Evolutionary conservation across 768 basidiomycete genomes (phyloP), one percentile per base, ranked within the genome.

Genomic region (Rhizopogon rudus): DNA sequence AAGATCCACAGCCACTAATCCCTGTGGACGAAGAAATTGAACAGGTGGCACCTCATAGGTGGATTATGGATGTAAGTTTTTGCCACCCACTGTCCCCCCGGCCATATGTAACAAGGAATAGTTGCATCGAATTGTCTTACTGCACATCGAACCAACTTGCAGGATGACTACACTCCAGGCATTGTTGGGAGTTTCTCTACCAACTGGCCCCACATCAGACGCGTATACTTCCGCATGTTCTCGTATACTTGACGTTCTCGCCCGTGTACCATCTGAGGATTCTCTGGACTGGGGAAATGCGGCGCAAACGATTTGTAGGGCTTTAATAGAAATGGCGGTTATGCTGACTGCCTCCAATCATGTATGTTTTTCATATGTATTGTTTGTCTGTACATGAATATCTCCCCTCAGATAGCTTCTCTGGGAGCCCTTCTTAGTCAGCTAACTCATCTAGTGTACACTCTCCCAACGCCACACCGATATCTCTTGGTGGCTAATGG

Each of bases 41-140:
- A 16, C 63, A 65, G 8, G 58, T 75, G n/a, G 71, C 74, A 40
- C 71, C 72, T 48, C 70, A 77, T 12, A 79, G 81, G 57, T 81
- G 81, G 81, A 78, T 74, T 55, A 71, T 73, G 16, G 79, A 84
- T 75, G 87, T 88, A 64, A 20, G 70, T 66, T 7, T 60, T 37
- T 17, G 40, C 9, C 9, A 29, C 14, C 29, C 22, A 49, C 51
- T 40, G 40, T 22, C 16, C 25, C 40, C 56, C 39, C 40, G 45
- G 22, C 40, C 29, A 29, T 33, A 46, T 45, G 50, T 61, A 39
- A 62, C 16, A 16, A 52, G 10, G 22, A 12, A 39, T 42, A 90
- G 88, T 68, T 88, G 45, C 81, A 79, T 58, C 75, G 79, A 41
- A 73, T 86, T 29, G 66, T 89, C n/a, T 62, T 88, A 52, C 81